Conservation (phyloP, 352 stramenopile genomes). For the Phytophthora constricta region DNA sequence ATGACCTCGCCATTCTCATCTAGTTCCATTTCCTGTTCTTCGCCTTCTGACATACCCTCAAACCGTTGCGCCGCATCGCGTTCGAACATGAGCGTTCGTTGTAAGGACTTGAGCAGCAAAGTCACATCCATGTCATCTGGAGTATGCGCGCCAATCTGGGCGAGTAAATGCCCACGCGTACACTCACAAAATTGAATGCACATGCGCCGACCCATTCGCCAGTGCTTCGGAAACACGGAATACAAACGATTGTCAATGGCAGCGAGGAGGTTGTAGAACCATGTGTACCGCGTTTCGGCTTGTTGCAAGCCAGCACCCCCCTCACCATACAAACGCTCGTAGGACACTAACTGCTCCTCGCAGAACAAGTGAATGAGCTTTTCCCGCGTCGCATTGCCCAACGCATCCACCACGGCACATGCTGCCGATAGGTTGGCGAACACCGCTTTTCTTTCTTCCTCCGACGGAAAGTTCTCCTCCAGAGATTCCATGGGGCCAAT, state of each 20-base stretch:
- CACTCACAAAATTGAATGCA: constrained; percentile 93
- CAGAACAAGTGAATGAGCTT: constrained; percentile 81
- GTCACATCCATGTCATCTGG: constrained; percentile 83
- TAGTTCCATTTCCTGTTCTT: constrained; percentile 69
- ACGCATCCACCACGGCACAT: constrained; percentile 70
- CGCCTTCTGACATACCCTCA: constrained; percentile 53
- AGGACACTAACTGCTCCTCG: constrained; percentile 64
- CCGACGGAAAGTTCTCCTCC: constrained; percentile 74
- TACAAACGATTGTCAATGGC: constrained; percentile 88
- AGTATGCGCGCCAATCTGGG: constrained; percentile 67
- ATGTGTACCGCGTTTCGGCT: constrained; percentile 77
- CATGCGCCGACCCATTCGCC: constrained; percentile 94
- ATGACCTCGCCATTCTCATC: constrained; percentile 79
- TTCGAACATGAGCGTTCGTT: constrained; percentile 84
- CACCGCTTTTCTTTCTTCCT: constrained; percentile 69
- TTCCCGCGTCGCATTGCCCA: constrained; percentile 69
- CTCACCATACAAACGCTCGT: constrained; percentile 71
- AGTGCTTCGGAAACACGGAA: constrained; percentile 95
- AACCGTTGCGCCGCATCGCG: constrained; percentile 74
- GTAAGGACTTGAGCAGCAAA: constrained; percentile 69
- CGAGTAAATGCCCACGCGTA: constrained; percentile 78
- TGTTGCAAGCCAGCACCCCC: constrained; percentile 59
- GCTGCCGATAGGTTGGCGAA: constrained; percentile 74
- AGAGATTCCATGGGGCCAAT: constrained; percentile 76
- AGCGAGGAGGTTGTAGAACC: constrained; percentile 80